Evolutionary conservation across 1,139 yeast genomes (phyloP).

Genomic region (Geotrichum histeridarum): DNA sequence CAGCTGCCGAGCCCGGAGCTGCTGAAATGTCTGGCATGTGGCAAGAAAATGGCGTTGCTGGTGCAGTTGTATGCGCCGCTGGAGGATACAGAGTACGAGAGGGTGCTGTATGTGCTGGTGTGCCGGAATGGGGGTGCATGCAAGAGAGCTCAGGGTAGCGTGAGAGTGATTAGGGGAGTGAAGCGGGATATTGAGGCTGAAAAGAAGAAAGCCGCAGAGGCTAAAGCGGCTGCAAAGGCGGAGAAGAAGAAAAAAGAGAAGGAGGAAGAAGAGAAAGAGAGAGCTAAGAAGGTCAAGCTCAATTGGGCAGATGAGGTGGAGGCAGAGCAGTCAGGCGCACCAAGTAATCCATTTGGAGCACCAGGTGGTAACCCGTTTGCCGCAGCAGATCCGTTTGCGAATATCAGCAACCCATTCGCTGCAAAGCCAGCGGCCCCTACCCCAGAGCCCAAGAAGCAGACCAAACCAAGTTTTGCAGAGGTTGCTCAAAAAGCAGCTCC

Average conservation of each 20-base stretch:
- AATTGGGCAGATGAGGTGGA: background rate
- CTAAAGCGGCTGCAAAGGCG: conserved; percentile 3
- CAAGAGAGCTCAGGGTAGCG: conserved; percentile 55
- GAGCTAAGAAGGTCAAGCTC: background rate
- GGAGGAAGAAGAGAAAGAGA: conserved; percentile 4
- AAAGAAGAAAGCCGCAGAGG: conserved; percentile 32
- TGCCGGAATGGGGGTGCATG: conserved; percentile 58
- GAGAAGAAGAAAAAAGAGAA: background rate
- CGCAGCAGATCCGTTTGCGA: conserved; percentile 12
- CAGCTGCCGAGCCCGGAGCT: conserved; percentile 34
- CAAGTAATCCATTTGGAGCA: conserved; percentile 14
- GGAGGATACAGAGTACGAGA: conserved; percentile 65
- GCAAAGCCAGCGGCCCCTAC: background rate
- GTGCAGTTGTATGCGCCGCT: conserved; percentile 73
- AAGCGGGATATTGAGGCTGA: conserved; percentile 40
- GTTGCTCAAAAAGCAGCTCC: conserved; percentile 6
- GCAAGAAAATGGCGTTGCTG: conserved; percentile 55
- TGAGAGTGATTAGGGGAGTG: conserved; percentile 35
- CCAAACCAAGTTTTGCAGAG: conserved; percentile 7
- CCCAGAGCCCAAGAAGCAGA: background rate
- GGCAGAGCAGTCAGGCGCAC: background rate
- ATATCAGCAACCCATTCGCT: conserved; percentile 11
- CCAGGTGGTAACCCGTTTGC: conserved; percentile 11
- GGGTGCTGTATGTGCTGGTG: conserved; percentile 73
- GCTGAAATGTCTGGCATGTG: conserved; percentile 62